phyloP scores from a whole-genome alignment of 176 grass and related monocot species.

The Leersia perrieri region DNA sequence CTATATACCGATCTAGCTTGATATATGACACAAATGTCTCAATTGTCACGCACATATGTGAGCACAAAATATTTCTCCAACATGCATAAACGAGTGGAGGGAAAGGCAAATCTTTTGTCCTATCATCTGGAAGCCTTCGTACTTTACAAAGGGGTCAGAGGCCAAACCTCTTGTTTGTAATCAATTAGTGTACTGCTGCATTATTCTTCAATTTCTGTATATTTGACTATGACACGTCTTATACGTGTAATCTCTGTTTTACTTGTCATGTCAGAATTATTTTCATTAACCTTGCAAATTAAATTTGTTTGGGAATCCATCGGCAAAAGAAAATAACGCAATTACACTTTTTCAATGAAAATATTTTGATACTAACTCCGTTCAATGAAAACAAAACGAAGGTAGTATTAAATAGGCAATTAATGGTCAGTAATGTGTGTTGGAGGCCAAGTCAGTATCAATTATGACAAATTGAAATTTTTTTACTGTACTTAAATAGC shows the following conservation, averaged over 20 bases:
- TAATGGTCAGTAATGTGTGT: neutral
- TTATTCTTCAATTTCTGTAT: neutral
- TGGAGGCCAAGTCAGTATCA: neutral
- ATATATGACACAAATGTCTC: neutral
- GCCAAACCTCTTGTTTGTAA: neutral
- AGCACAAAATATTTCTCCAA: neutral
- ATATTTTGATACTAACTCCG: neutral
- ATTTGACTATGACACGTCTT: neutral
- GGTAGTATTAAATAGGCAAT: neutral
- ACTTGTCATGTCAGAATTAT: neutral
- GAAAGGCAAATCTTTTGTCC: neutral
- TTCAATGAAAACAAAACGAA: no score
- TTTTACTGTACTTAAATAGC: neutral
- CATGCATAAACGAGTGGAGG: neutral
- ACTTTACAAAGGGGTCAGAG: neutral
- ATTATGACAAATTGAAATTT: neutral
- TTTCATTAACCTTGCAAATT: neutral
- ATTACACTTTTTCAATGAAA: neutral
- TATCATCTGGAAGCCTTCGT: neutral
- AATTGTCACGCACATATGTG: neutral
- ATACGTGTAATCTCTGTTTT: neutral
- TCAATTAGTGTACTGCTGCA: neutral
- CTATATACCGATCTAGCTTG: neutral
- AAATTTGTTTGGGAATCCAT: neutral
- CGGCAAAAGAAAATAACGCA: neutral